Evolutionary conservation across 2,329 filamentous ascomycete genomes (phyloP).

Genomic region (Aplosporella prunicola): DNA sequence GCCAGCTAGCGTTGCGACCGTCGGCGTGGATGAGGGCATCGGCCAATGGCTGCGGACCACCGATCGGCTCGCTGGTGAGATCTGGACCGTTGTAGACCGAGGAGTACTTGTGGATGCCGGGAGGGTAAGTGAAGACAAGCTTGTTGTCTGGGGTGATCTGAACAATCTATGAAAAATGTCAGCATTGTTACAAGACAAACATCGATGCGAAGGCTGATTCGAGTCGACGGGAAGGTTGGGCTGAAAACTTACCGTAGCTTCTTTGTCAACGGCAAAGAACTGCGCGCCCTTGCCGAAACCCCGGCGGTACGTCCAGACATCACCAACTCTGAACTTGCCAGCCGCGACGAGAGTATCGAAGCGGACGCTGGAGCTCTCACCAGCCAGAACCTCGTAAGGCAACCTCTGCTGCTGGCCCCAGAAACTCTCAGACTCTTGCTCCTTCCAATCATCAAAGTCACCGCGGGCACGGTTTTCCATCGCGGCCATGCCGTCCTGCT

Average conservation of each 20-base stretch:
- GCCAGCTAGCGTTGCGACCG: constrained; percentile 5
- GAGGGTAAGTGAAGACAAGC: constrained; percentile 1
- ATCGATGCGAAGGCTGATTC: background rate
- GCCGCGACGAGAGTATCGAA: constrained; percentile 9
- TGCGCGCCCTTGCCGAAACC: constrained; percentile 3
- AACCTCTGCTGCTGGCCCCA: constrained; percentile 47
- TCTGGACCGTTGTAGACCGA: background rate
- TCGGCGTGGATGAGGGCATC: constrained; percentile 11
- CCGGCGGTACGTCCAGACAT: constrained; percentile 11
- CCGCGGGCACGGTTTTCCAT: constrained; percentile 43
- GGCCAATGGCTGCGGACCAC: constrained; percentile 5
- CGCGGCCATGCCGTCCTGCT: constrained; percentile 44
- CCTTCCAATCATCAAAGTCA: constrained; percentile 48
- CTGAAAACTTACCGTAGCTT: constrained; percentile 5
- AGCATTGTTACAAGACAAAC: background rate
- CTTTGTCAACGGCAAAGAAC: constrained; percentile 12
- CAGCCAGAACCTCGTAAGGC: constrained; percentile 23
- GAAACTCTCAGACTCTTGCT: constrained; percentile 44
- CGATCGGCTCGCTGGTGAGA: constrained; percentile 1
- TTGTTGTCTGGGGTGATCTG: constrained; percentile 6
- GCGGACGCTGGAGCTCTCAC: constrained; percentile 34
- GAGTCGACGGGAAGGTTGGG: background rate
- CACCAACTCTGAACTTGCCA: constrained; percentile 10
- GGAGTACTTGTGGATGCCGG: constrained; percentile 4
- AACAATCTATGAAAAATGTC: background rate